Evolutionary conservation across 1,139 yeast species (phyloP).

Genomic region (Protomyces arabidopsidicola): DNA sequence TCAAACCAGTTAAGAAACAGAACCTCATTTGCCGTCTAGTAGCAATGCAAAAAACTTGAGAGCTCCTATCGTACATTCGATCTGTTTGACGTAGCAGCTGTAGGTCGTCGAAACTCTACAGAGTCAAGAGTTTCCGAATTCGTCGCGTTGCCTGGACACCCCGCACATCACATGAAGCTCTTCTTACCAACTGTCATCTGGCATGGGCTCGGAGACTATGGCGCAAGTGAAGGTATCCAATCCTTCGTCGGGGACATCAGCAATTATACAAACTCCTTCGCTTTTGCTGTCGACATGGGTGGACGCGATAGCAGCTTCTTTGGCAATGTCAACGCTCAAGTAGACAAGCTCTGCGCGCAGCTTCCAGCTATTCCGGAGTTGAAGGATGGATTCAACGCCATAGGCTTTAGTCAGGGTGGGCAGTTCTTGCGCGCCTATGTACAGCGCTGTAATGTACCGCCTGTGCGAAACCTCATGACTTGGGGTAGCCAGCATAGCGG

Average conservation of each 20-base stretch:
- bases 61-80: too few relatives aligned
- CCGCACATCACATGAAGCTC: background rate
- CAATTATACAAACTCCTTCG: conserved; percentile 13
- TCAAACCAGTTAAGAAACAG: background rate
- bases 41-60: too few relatives aligned
- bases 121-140: too few relatives aligned
- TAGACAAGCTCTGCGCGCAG: conserved; percentile 46
- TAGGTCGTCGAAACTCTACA: too few relatives aligned
- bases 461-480: conserved; percentile 55
- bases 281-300: conserved; percentile 15
- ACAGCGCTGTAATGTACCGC: conserved; percentile 52
- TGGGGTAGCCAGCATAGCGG: conserved; percentile 81
- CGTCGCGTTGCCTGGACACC: too few relatives aligned
- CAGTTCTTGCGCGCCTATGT: conserved; percentile 61
- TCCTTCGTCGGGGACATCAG: conserved; percentile 29
- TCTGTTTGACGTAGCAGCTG: too few relatives aligned
- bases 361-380: conserved; percentile 46
- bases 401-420: conserved; percentile 85
- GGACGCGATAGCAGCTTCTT: conserved; percentile 39
- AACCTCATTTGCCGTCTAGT: background rate
- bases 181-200: conserved; percentile 60
- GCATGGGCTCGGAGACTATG: conserved; percentile 82
- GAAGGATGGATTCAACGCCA: conserved; percentile 58
- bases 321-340: conserved; percentile 56
- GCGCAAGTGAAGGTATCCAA: conserved; percentile 57